These are phyloP conservation scores for Saccharomyces hybrid DNA, from an alignment of 1,139 yeast species.

Conservation along the genomic window DNA sequence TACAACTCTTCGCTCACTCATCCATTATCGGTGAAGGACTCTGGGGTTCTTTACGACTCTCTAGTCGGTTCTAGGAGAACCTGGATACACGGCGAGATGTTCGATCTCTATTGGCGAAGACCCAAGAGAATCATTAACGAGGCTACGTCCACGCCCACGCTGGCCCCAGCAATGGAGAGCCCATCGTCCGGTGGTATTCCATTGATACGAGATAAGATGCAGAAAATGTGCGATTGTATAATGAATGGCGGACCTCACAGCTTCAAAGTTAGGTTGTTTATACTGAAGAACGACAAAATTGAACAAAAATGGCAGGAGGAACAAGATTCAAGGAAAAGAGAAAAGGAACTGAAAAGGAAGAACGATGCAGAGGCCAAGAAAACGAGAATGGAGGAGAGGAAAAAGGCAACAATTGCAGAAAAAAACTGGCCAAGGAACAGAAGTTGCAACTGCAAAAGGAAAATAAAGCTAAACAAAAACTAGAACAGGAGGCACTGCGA, in stretches of 20 bases:
- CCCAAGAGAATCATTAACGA: conserved; percentile 22
- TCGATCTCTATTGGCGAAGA: conserved; percentile 72
- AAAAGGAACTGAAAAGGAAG: conserved; percentile 34
- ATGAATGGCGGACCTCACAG: conserved; percentile 76
- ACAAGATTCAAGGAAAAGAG: conserved; percentile 33
- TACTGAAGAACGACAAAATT: conserved; percentile 64
- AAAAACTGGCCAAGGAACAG: conserved; percentile 28
- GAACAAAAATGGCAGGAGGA: conserved; percentile 35
- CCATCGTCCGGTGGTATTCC: conserved; percentile 37
- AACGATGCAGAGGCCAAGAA: conserved; percentile 33
- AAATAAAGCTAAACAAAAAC: conserved; percentile 19
- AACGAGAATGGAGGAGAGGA: conserved; percentile 27
- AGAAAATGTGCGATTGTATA: conserved; percentile 70
- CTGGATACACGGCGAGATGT: conserved; percentile 69
- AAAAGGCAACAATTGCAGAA: conserved; percentile 25
- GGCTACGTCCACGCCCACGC: conserved; percentile 1
- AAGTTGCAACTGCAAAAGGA: conserved; percentile 14
- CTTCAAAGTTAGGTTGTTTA: conserved; percentile 68
- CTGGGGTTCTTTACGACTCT: conserved; percentile 65
- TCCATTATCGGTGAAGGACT: conserved; percentile 65
- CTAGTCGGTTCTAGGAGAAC: conserved; percentile 66
- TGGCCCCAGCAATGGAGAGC: conserved; percentile 30
- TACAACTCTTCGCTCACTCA: conserved; percentile 42
- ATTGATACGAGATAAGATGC: conserved; percentile 71
- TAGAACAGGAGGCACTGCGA: conserved; percentile 17